Base-by-base conservation (phyloP, 371 early-diverging fungal species). In the Circinella minor region DNA sequence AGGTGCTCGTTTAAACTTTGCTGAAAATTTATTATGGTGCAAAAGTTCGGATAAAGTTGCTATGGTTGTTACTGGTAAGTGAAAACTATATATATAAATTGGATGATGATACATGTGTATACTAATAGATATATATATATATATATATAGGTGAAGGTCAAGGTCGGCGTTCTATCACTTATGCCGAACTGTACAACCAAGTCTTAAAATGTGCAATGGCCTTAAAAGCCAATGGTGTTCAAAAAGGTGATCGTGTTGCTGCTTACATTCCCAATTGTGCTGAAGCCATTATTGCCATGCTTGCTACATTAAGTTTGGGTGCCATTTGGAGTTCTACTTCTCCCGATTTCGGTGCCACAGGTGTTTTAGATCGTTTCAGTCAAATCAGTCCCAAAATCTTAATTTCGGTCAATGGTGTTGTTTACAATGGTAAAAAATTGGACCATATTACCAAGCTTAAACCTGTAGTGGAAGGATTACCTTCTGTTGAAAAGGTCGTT, bases 241-340 rank as follows among this genome's bases (percentile, higher is more conserved):
- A 74, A 51, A 80, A 85, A 48, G 98, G 97, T 15, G 99, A 99
- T 75, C 88, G 97, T 17, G 93, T 99, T 0, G 95, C 94, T 48
- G 96, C 93, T 3, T 99, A 98, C 77, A 89, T 96, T 69, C 93
- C 99, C 36, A 98, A 98, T 82, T 90, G 92, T 54, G 74, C 89
- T 7, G 93, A 97, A 66, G 94, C 98, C 0, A 89, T 94, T 13
- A 78, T 98, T 66, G 91, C 90, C 54, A 94, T 98, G 91, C 84
- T 99, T 20, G 99, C 99, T 4, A 89, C 97, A 14, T 89, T 95
- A 4, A 90, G 95, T 67, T 83, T 99, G 48, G 99, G 99, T 18
- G 95, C 98, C 20, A 91, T 98, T 61, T 99, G 98, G 95, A 96
- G 90, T 69, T 92, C 92, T 0, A 91, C 97, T 43, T 97, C 98